Base-by-base conservation (phyloP, 176 grass and related monocot species). In the Oryza meridionalis region DNA sequence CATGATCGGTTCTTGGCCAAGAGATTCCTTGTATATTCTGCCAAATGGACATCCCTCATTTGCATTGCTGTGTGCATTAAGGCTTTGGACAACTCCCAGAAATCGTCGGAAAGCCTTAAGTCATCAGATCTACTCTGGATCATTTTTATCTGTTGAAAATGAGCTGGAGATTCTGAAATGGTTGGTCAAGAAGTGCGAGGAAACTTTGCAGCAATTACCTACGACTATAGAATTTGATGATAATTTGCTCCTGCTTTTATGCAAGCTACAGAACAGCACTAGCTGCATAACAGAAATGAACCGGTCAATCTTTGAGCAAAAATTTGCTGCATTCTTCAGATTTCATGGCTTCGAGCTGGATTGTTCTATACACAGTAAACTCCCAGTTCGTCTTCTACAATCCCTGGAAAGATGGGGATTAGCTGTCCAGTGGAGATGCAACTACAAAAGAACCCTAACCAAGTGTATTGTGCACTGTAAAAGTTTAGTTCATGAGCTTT, bases 361-460 rank as follows among this genome's bases (percentile, higher is more conserved):
- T 76, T 69, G 46, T 53, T 61, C 38, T 73, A 44, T 61, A 78
- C 11, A 73, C n/a, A 51, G 19, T 82, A 45, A 79, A 67, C 68
- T 97, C 22, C 82, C 81, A 1, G 44, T 45, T 40, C 92, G 58
- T 47, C 67, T 88, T 79, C 26, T 73, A 12, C 92, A 55, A 51
- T 91, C 88, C 37, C 44, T 97, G 11, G 85, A 98, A 72, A 95
- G 92, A 84, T 98, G 92, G 92, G 80, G 86, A 98, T 93, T 91
- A 65, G 92, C 90, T 10, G 73, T 93, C 17, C 86, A 86, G 22
- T 98, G 90, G 92, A 94, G 94, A 92, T 92, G 79, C 44, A 91
- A 35, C 65, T 94, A 92, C 75, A 97, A 97, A 82, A 92, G 73
- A 53, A 77, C 85, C 49, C 79, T 97, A 64, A 77, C 73, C 17